Conservation (phyloP, 1,284 basidiomycete genomes). For the Takashimella tepidaria region DNA sequence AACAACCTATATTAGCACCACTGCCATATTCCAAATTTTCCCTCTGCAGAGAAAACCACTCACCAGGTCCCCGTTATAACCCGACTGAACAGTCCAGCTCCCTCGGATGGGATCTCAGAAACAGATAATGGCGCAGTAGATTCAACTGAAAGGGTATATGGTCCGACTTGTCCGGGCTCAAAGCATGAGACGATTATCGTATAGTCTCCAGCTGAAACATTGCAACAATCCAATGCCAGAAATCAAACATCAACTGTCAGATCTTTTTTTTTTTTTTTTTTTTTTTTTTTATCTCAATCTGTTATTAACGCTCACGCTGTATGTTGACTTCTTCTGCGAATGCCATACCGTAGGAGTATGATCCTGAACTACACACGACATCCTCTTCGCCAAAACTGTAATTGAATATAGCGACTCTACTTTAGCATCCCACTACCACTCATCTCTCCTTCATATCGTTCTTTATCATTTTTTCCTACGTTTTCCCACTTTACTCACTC, state of each 20-base stretch:
- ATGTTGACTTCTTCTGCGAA: slow-evolving; percentile 12
- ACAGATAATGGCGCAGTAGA: slow-evolving; percentile 53
- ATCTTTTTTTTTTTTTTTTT: too few species aligned
- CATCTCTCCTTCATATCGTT: not conserved
- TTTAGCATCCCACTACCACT: not conserved
- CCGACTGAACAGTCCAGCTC: slow-evolving; percentile 82
- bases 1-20: too few species aligned
- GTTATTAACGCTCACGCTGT: not conserved
- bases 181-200: slow-evolving; percentile 78
- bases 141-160: slow-evolving; percentile 61
- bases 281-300: too few species aligned
- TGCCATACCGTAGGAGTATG: slow-evolving; percentile 75
- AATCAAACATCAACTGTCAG: too few species aligned
- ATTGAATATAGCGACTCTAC: not conserved
- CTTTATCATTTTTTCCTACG: too few species aligned
- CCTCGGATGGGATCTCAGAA: slow-evolving; percentile 59
- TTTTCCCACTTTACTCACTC: slow-evolving; percentile 64
- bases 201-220: slow-evolving; percentile 69
- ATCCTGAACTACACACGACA: slow-evolving; percentile 65
- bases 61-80: slow-evolving; percentile 65
- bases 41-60: too few species aligned
- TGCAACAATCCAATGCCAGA: too few species aligned
- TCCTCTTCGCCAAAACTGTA: slow-evolving; percentile 56
- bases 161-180: slow-evolving; percentile 62
- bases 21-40: too few species aligned